A percentile compares a stretch with the other conserved stretches of the same genome.
These are phyloP conservation scores for Panaeolus papilionaceus DNA, from an alignment of 768 basidiomycete genomes.

Conservation along the genomic window DNA sequence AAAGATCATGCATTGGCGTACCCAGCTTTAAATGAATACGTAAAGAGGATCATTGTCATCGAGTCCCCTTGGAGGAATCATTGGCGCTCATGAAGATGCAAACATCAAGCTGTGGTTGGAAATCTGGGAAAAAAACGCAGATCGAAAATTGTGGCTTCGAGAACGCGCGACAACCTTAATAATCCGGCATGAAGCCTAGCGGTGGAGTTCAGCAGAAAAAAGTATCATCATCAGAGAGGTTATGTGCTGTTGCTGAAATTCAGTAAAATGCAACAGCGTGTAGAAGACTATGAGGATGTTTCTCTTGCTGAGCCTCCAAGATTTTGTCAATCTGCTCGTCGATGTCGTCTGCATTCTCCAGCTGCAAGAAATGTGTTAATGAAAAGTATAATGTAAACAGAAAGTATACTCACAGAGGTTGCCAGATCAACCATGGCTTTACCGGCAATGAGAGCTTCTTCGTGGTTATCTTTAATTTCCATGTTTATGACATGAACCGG, in stretches of 20 bases:
- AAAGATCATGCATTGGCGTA: not conserved
- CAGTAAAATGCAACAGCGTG: constrained; percentile 94
- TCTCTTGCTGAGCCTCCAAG: constrained; percentile 83
- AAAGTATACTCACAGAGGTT: constrained; percentile 69
- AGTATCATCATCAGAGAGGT: constrained; percentile 17
- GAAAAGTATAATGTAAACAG: constrained; percentile 9
- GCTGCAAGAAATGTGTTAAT: constrained; percentile 49
- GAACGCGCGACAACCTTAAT: not conserved
- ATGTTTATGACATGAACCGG: constrained; percentile 97
- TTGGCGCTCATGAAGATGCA: not conserved
- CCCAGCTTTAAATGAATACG: not conserved
- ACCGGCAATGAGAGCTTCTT: constrained; percentile 96
- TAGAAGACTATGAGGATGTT: constrained; percentile 89
- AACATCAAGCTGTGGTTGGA: not conserved
- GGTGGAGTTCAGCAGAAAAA: not conserved
- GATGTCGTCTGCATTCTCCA: constrained; percentile 84
- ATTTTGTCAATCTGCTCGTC: constrained; percentile 93
- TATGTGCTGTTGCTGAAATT: constrained; percentile 27
- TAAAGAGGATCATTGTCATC: not conserved
- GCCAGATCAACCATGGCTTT: constrained; percentile 94
- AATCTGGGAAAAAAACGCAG: not conserved
- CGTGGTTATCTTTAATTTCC: constrained; percentile 99
- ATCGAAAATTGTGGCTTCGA: not conserved
- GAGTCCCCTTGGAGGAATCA: not conserved
- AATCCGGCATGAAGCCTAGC: not conserved